Conservation (phyloP, 768 basidiomycete genomes). For the Lactarius sp. region DNA sequence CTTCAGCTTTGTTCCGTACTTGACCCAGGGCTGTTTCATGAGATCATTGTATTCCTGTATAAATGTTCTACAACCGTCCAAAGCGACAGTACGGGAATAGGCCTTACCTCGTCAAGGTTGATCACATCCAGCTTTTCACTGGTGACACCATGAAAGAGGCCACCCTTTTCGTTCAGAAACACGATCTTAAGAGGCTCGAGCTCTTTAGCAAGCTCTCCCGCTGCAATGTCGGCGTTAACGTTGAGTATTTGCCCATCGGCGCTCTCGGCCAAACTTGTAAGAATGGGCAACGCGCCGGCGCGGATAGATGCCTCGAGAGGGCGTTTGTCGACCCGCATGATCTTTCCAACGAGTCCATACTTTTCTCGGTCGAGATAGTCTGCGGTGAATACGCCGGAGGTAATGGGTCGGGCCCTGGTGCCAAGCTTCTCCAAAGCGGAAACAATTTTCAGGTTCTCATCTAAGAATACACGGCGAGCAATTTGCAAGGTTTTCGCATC, state of each 20-base stretch:
- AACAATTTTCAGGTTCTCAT: constrained; percentile 95
- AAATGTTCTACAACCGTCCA: background rate
- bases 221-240: constrained; percentile 98
- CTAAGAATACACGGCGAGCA: constrained; percentile 93
- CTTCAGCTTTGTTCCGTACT: constrained; percentile 98
- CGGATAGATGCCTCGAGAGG: constrained; percentile 96
- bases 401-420: constrained; percentile 95
- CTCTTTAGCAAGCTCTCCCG: constrained; percentile 96
- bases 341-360: constrained; percentile 94
- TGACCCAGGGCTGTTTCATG: constrained; percentile 99
- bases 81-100: constrained; percentile 1
- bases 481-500: constrained; percentile 93
- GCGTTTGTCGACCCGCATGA: constrained; percentile 91
- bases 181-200: constrained; percentile 98
- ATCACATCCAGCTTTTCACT: constrained; percentile 95
- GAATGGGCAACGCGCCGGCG: constrained; percentile 92
- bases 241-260: constrained; percentile 97
- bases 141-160: constrained; percentile 94
- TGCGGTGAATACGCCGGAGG: constrained; percentile 95
- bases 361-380: constrained; percentile 94
- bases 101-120: constrained; percentile 87
- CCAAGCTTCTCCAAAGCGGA: constrained; percentile 90
- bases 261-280: constrained; percentile 92
- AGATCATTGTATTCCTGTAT: constrained; percentile 87
- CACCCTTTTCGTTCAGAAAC: constrained; percentile 97